Base-by-base conservation (phyloP, 108 stramenopile genomes). In the Pseudonitzschia pungens region DNA sequence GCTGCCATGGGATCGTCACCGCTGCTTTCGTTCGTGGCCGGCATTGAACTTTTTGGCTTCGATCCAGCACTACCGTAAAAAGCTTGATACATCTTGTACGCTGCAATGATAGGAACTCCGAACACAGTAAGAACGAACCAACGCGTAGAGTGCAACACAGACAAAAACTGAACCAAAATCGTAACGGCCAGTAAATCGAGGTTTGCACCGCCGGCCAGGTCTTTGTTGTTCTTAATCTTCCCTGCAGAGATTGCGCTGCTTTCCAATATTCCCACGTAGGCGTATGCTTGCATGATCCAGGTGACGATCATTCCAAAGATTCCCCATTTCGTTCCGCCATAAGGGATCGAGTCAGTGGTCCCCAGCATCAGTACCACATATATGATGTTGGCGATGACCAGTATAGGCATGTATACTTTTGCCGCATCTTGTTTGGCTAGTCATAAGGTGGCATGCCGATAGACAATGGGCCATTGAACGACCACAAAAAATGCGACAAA, bases 171-270 rank as follows among this genome's bases (percentile, higher is more conserved):
- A 4, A 86, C 73, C 18, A 84, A 20, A 18, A 80, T 32, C 27
- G 82, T 77, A 20, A 85, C 68, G 22, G 82, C 88, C 45, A 89
- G 59, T 40, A 86, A 68, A 73, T 89, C 88, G 15, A 89, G 70
- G 27, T 76, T 83, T 27, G 72, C 70, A 28, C 88, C 88, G 26
- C 85, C 88, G 0, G 73, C 85, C 22, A 89, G 50, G 32, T 76
- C 71, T 48, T 83, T 75, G 48, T 65, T 60, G 2, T 65, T 71
- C 29, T 60, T 65, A 0, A 20, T 64, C 2, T 42, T 43, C 33
- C 44, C 71, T 0, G 59, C 50, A 40, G 76, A 8, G 69, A 36
- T 72, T 54, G 41, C 36, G 52, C 84, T 72, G 60, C 77, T 73
- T 14, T 84, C 81, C 53, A 89, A 75, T 27, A 89, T 84, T 10